phyloP scores from a whole-genome alignment of 2,329 filamentous ascomycete species.

The Cercospora sojina region DNA sequence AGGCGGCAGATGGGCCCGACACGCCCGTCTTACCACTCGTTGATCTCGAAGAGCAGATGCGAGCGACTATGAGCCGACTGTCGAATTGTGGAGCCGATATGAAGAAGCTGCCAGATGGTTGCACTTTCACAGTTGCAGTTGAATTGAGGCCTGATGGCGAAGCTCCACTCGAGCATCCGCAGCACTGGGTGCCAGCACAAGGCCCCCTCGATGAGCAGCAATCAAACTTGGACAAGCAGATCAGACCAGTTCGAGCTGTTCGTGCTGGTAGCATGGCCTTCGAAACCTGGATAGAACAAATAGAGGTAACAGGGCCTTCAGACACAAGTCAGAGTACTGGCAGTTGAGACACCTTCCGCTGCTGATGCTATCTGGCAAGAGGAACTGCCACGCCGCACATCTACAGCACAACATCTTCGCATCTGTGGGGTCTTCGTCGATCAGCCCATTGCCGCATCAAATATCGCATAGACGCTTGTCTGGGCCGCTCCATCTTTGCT shows the following conservation, averaged over 20 bases:
- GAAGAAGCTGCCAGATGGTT: conserved; percentile 59
- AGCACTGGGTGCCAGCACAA: conserved; percentile 60
- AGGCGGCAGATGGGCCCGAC: conserved; percentile 36
- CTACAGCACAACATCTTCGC: background rate
- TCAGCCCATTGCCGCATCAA: background rate
- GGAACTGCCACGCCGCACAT: background rate
- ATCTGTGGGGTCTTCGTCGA: background rate
- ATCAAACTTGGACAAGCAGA: conserved; percentile 44
- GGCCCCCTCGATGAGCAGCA: conserved; percentile 10
- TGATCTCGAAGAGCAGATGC: conserved; percentile 70
- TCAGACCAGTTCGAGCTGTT: conserved; percentile 61
- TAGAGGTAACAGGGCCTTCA: conserved; percentile 9
- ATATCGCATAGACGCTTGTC: background rate
- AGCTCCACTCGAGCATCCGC: conserved; percentile 50
- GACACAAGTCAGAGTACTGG: conserved; percentile 13
- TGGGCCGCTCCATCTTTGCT: conserved; percentile 29
- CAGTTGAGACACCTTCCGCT: background rate
- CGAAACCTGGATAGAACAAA: conserved; percentile 69
- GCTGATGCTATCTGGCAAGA: background rate
- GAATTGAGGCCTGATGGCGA: conserved; percentile 64
- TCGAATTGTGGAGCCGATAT: conserved; percentile 60
- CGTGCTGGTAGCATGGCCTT: conserved; percentile 65
- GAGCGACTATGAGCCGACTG: conserved; percentile 64
- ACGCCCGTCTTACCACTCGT: conserved; percentile 34
- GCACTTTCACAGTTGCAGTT: conserved; percentile 74